Conservation (phyloP, 2,329 filamentous ascomycete genomes). For the Pyricularia sp. region DNA sequence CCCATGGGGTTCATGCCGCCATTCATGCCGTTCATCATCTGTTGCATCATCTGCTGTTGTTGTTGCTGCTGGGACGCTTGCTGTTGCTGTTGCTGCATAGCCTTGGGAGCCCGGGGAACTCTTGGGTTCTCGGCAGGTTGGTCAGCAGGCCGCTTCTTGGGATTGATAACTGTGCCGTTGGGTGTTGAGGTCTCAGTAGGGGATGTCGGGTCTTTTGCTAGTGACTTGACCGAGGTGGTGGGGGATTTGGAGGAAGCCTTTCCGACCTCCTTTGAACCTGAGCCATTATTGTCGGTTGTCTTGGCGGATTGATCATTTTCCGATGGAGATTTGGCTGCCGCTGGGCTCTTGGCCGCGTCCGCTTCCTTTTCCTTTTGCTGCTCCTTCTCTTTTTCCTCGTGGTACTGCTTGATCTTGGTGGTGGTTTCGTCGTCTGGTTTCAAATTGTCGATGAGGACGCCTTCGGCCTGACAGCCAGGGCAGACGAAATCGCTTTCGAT, state of each 20-base stretch:
- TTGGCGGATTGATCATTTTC: neutral
- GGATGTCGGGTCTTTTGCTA: conserved; percentile 16
- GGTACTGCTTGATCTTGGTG: conserved; percentile 68
- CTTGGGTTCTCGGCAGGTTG: conserved; percentile 56
- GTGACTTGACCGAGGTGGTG: conserved; percentile 15
- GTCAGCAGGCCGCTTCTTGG: conserved; percentile 76
- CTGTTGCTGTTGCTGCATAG: conserved; percentile 48
- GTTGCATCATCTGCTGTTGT: conserved; percentile 31
- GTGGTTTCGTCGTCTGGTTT: conserved; percentile 70
- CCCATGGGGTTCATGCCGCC: conserved; percentile 17
- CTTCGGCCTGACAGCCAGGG: conserved; percentile 82
- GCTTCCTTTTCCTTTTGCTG: conserved; percentile 12
- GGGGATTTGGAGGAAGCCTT: neutral
- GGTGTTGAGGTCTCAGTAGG: conserved; percentile 2
- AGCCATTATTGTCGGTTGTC: neutral
- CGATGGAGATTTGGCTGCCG: conserved; percentile 19
- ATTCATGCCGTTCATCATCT: conserved; percentile 29
- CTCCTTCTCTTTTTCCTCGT: conserved; percentile 44
- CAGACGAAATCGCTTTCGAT: conserved; percentile 98
- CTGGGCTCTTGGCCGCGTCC: conserved; percentile 32
- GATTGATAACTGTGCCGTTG: neutral
- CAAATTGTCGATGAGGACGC: conserved; percentile 88
- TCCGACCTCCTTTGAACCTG: neutral
- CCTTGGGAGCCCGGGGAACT: conserved; percentile 56
- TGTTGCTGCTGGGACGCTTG: conserved; percentile 39